Evolutionary conservation across 345 rosid species (phyloP), one percentile per base, ranked within the genome.

Genomic region (Nasturtium officinale): DNA sequence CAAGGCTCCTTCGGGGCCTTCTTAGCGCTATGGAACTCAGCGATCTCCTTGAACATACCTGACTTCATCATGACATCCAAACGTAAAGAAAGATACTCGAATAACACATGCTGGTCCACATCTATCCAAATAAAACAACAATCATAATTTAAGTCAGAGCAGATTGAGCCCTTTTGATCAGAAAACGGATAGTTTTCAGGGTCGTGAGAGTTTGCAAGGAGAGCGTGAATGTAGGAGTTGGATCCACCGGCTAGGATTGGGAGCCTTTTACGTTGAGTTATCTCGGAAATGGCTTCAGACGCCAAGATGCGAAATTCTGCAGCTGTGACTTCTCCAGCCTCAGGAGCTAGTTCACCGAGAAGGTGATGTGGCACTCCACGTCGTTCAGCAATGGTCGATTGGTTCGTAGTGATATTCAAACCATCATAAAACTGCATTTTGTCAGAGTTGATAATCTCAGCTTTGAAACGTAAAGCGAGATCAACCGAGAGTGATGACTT

Each of bases 181-280:
- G 17, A 84, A 86, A 28, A 59, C 59, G 3, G 85, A 73, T 38
- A 80, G 66, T 40, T 82, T 83, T 55, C 69, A 54, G 3, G 40
- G 72, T 69, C 56, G 15, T 15, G 37, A 1, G 78, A 15, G 5
- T 69, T 76, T 9, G 83, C 82, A 7, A 87, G 65, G 28, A 88
- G 76, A 35, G 89, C 84, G 43, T 90, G 86, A 9, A 88, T 73
- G 77, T 82, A 88, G 0, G 95, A 87, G 79, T 88, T 88, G 23
- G 95, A 90, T 46, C 97, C 97, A 29, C 97, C 97, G 7, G 80
- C 90, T 21, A 88, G 69, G 58, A 90, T 65, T 7, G 97, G 95
- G 60, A 83, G 83, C 67, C 67, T 69, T 6, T 84, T 81, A 0
- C 84, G 84, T 5, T 55, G 46, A 11, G 65, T 56, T 38, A 83